These are phyloP conservation scores for Citrus trifoliata DNA, from an alignment of 345 rosid genomes.

Conservation along the genomic window DNA sequence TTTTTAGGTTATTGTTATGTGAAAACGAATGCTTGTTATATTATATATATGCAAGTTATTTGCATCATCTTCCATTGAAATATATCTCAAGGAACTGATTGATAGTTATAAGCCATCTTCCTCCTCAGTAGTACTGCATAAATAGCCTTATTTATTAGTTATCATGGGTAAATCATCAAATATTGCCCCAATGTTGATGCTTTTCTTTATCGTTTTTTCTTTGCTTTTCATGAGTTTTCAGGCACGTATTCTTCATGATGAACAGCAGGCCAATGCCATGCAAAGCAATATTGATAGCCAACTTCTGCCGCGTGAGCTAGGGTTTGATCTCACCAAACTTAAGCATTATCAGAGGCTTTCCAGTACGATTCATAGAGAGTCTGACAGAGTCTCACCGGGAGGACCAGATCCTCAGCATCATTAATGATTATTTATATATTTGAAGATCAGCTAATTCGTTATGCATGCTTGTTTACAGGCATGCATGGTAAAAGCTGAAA, in stretches of 20 bases:
- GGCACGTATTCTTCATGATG: conserved; percentile 12
- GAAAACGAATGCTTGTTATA: background rate
- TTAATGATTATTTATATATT: too few species aligned
- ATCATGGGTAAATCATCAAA: conserved; percentile 1
- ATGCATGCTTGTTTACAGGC: background rate
- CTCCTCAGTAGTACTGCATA: too few species aligned
- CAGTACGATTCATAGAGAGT: background rate
- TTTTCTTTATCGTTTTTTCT: conserved; percentile 10
- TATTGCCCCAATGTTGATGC: background rate
- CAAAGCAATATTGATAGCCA: background rate
- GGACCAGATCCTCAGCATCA: conserved; percentile 38
- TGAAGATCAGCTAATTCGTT: too few species aligned
- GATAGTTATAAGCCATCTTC: too few species aligned
- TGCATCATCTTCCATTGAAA: background rate
- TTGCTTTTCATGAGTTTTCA: background rate
- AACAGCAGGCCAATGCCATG: background rate
- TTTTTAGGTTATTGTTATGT: background rate
- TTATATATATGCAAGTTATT: background rate
- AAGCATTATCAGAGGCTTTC: background rate
- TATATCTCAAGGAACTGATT: too few species aligned
- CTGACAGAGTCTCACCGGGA: conserved; percentile 19
- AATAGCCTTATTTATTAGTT: background rate
- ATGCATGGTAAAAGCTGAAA: background rate
- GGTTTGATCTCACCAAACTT: conserved; percentile 16
- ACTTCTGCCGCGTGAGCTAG: conserved; percentile 11